Percentiles rank a stretch among this genome's conserved stretches.
Evolutionary conservation across 257 asterid species (phyloP).

Genomic region (Nicotiana noctiflora): DNA sequence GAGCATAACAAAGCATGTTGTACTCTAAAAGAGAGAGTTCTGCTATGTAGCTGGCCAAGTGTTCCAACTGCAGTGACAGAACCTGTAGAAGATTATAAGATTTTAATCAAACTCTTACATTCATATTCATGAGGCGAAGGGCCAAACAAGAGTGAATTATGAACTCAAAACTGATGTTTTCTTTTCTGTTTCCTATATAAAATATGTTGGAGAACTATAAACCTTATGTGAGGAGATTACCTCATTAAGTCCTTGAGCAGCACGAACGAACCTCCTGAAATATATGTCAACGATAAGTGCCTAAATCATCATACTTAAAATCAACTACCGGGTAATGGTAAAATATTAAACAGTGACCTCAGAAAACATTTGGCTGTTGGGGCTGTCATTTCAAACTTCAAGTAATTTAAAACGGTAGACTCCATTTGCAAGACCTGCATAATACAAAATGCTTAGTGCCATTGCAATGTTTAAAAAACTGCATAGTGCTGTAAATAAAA

Average conservation of each 20-base stretch:
- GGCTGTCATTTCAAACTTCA: slow-evolving; percentile 93
- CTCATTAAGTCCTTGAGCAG: slow-evolving; percentile 77
- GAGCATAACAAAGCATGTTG: slow-evolving; percentile 38
- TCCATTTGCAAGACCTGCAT: slow-evolving; percentile 83
- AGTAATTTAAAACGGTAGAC: slow-evolving; percentile 56
- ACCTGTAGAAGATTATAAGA: slow-evolving; percentile 9
- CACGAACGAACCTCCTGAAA: slow-evolving; percentile 78
- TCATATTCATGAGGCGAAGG: not conserved
- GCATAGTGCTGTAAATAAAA: not conserved
- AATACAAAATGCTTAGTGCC: slow-evolving; percentile 5
- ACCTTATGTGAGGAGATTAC: slow-evolving; percentile 18
- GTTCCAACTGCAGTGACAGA: slow-evolving; percentile 70
- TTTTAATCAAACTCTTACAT: not conserved
- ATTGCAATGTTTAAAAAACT: not conserved
- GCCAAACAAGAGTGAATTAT: not conserved
- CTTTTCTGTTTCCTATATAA: not conserved
- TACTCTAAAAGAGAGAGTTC: slow-evolving; percentile 48
- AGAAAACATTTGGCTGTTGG: slow-evolving; percentile 76
- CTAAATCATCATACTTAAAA: not conserved
- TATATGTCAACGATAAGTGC: slow-evolving; percentile 8
- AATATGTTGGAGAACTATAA: not conserved
- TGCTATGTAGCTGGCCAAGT: slow-evolving; percentile 43
- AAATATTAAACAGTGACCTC: slow-evolving; percentile 35
- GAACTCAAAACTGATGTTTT: not conserved
- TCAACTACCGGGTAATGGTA: not conserved